phyloP scores from a whole-genome alignment of 257 asterid genomes.

The Solanum commersonii region DNA sequence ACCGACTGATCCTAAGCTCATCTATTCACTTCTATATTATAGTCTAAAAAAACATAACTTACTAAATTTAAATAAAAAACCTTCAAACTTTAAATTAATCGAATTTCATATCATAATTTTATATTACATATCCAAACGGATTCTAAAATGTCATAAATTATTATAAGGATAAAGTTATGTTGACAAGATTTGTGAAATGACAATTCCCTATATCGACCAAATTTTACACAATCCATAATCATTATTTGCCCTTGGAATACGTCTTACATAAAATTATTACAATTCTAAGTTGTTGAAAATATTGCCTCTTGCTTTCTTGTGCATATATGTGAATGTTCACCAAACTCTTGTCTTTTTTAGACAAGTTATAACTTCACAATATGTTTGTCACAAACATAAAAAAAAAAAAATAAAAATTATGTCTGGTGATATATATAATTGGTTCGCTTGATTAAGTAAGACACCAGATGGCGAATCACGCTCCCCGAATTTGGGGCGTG shows the following conservation, averaged over 20 bases:
- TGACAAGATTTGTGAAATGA: not conserved
- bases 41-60: too few relatives aligned
- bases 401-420: too few relatives aligned
- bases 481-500: not conserved
- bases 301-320: not conserved
- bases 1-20: too few relatives aligned
- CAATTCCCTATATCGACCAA: not conserved
- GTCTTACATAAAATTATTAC: not conserved
- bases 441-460: too few relatives aligned
- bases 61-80: too few relatives aligned
- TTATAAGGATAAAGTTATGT: not conserved
- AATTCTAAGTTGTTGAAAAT: not conserved
- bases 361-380: not conserved
- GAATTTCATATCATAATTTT: too few relatives aligned
- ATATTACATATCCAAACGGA: not conserved
- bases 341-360: not conserved
- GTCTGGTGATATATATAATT: not conserved
- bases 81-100: too few relatives aligned
- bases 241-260: not conserved
- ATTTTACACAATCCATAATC: not conserved
- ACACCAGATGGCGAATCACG: too few relatives aligned
- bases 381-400: not conserved
- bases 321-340: not conserved
- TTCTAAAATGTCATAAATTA: not conserved
- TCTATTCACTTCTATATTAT: too few relatives aligned